Evolutionary conservation across 176 grass and related monocot species (phyloP), one percentile per base, ranked within the genome.

Genomic region (Paspalum vaginatum): DNA sequence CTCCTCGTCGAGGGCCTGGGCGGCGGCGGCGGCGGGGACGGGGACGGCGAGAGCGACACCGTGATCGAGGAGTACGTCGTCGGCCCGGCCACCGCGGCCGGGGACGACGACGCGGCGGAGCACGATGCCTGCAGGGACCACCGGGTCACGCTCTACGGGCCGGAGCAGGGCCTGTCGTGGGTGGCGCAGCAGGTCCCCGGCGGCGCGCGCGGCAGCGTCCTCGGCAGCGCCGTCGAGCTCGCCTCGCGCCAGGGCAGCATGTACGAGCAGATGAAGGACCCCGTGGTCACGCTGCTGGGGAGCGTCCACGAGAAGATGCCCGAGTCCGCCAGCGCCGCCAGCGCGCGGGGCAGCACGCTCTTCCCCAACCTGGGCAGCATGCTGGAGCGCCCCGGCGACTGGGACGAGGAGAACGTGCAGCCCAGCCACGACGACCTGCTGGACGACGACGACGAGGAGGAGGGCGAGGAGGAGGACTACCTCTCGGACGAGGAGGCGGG

Each of bases 291-390:
- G 5, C 70, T 98, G 4, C 83, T 98, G 0, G 92, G 84, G 1
- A 98, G 95, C 47, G 88, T 98, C 49, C 95, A 98, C 65, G 92
- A 94, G n/a, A 90, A 42, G n/a, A 77, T 80, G 37, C 64, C 87
- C 14, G 55, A 38, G 0, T 41, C 85, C 3, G 91, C 65, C 1
- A 58, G 3, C 40, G 59, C 11, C 13, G 26, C 25, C 18, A 63
- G 66, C 67, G 76, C 68, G 11, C 11, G 72, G 57, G 79, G 85
- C 2, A 98, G 95, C 77, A 87, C 76, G n/a, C 56, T 92, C 13
- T 94, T 97, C 63, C 89, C 87, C 2, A 93, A 94, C 79, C 80
- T 94, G 6, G 94, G 91, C 0, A 97, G 94, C 83, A 97, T 94
- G 87, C 91, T 94, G 0, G 92, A 91, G 37, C 49, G 81, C 10